Base-by-base conservation (phyloP, 805 yeast species). In the Ogataea methanolica region DNA sequence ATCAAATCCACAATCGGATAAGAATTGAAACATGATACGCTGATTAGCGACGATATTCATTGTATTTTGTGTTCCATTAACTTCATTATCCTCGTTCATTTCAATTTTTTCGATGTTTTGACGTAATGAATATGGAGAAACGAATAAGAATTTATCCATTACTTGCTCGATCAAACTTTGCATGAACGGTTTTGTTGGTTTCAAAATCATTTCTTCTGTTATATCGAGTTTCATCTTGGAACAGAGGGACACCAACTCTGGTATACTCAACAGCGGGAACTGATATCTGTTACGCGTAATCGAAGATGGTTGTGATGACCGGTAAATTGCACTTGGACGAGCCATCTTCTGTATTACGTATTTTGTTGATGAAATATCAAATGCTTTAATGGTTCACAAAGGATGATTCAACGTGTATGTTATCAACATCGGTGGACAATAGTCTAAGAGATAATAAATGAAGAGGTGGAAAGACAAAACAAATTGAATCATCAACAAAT, bases 1-100 rank as follows among this genome's bases (percentile, higher is more conserved):
- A 48, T 79, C 73, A 2, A 90, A 78, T 0, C 96, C 96, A 60
- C 92, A 83, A 48, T 77, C 82, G 40, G 74, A 73, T 53, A 88
- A 72, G 62, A 88, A 85, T 58, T 73, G 75, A 61, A 73, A 75
- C 54, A 86, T 75, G 6, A 79, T 78, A 44, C 81, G 67, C 50
- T 82, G 86, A 23, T 85, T 66, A 2, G 80, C 79, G 17, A 85
- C 67, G 12, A 82, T 65, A 46, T 70, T 68, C 56, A 82, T 60
- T 6, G 83, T 69, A 33, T 72, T 70, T 36, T 53, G 55, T n/a
- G 61, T 33, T 5, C 56, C 59, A 21, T 49, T 53, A 9, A 48
- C 42, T 23, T 53, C 57, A 6, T 47, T 47, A 22, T 51, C 57
- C 15, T 54, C 56, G 21, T 49, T 48, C 7, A 48, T 48, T 16